Percentiles rank a stretch among this genome's conserved stretches.
Conservation (phyloP, 1,284 basidiomycete species). For the Caloboletus firmus region DNA sequence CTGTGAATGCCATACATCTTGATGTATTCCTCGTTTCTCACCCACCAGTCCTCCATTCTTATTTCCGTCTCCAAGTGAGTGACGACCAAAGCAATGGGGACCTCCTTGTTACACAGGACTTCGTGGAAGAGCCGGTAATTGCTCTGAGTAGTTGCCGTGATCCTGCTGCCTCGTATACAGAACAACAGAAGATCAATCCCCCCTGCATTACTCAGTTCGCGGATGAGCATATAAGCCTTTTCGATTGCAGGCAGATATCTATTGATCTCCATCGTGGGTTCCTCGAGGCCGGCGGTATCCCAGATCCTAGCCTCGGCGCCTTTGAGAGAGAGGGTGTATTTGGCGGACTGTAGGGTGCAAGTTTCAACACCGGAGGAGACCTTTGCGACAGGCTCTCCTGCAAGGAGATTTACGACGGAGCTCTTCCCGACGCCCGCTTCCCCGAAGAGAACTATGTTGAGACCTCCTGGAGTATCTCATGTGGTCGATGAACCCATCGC, state of each 20-base stretch:
- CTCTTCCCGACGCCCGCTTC: conserved; percentile 37
- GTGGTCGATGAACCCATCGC: background rate
- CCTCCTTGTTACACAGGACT: conserved; percentile 35
- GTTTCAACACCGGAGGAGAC: conserved; percentile 29
- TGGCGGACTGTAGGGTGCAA: conserved; percentile 29
- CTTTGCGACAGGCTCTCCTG: conserved; percentile 25
- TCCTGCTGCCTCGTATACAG: conserved; percentile 39
- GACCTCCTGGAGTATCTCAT: background rate
- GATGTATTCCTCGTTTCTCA: conserved; percentile 35
- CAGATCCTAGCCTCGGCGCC: conserved; percentile 26
- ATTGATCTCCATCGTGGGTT: conserved; percentile 34
- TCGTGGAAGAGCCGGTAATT: conserved; percentile 40
- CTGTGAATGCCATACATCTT: conserved; percentile 34
- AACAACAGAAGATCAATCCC: conserved; percentile 42
- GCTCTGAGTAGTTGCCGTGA: conserved; percentile 34
- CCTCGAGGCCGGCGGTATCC: conserved; percentile 44
- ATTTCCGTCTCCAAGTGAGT: conserved; percentile 41
- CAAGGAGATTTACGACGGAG: conserved; percentile 35
- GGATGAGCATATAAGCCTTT: conserved; percentile 37
- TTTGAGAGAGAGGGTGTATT: conserved; percentile 17
- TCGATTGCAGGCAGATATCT: conserved; percentile 35
- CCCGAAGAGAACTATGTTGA: conserved; percentile 34
- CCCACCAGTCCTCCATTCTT: conserved; percentile 43
- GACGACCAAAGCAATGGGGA: conserved; percentile 40
- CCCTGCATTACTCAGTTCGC: conserved; percentile 26